Evolutionary conservation across 768 basidiomycete genomes (phyloP).

Genomic region (Tremella fuciformis): DNA sequence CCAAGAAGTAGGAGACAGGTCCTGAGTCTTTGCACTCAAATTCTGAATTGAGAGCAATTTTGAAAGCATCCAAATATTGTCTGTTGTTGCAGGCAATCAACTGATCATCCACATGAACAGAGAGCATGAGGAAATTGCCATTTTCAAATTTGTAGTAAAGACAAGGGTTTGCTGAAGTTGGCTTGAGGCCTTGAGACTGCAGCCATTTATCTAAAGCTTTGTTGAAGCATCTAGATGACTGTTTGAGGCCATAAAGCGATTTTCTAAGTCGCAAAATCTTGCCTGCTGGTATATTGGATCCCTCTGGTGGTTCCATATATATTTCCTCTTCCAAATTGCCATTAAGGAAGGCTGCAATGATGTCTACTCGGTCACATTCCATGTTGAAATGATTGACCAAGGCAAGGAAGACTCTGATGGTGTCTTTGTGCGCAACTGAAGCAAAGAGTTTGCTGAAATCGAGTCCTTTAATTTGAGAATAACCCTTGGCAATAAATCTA

Average conservation of each 20-base stretch:
- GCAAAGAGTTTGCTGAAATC: no score
- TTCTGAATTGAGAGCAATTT: slow-evolving; percentile 11
- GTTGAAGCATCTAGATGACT: slow-evolving; percentile 24
- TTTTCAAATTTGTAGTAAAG: slow-evolving; percentile 23
- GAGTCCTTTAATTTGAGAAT: no score
- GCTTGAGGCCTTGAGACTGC: slow-evolving; percentile 12
- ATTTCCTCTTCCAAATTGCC: slow-evolving; percentile 30
- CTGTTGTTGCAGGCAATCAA: slow-evolving; percentile 20
- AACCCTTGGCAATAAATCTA: no score
- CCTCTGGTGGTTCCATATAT: no score
- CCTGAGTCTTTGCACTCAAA: slow-evolving; percentile 19
- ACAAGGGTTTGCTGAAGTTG: slow-evolving; percentile 17
- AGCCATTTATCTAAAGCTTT: slow-evolving; percentile 21
- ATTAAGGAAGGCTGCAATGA: slow-evolving; percentile 9
- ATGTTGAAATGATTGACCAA: slow-evolving; percentile 16
- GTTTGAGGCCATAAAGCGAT: no score
- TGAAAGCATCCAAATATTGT: slow-evolving; percentile 9
- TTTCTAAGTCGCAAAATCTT: no score
- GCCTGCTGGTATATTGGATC: no score
- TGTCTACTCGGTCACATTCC: slow-evolving; percentile 13
- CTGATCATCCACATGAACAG: no score
- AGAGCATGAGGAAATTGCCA: no score
- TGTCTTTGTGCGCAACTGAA: no score
- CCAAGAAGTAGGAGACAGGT: slow-evolving; percentile 13
- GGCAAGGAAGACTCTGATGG: no score